Evolutionary conservation across 2,329 filamentous ascomycete species (phyloP), one percentile per base, ranked within the genome.

Genomic region (Alternaria arbusti): DNA sequence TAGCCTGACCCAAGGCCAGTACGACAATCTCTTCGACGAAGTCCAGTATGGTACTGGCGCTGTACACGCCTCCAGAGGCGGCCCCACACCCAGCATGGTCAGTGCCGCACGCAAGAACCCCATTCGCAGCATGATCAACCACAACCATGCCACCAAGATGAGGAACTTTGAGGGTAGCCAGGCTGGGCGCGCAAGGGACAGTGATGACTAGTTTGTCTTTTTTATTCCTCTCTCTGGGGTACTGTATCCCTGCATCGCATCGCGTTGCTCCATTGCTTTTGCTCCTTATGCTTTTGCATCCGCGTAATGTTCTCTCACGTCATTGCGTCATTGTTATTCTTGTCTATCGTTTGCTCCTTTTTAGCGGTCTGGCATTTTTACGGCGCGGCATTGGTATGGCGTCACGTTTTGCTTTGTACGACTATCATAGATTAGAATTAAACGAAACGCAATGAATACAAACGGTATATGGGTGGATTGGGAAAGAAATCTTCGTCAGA

Each of bases 81-180:
- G 75, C 50, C 80, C 78, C 55, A 81, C 79, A 57, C 74, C 72
- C 50, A 80, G 78, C 59, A 80, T 80, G 76, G 68, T 79, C 49
- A 72, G 74, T 55, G 74, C 76, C 13, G 66, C 71, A 56, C 70
- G 67, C 44, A 73, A 75, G 61, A 75, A 72, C n/a, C 70, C 73
- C 61, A 79, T 73, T 59, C 78, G 75, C 70, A 80, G 74, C 66
- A 70, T 79, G 51, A 72, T 78, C 30, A 80, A 71, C 46, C 77
- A 74, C 65, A 70, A 70, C 47, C 65, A 74, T 59, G 75, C 72
- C 45, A 74, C 78, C 70, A 77, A 71, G 72, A 54, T 74, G 63
- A 74, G 69, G 54, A 59, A 70, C 54, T 78, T 75, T 61, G 74
- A 76, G 66, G 65, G 62, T 8, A 59, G 56, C 4, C 56, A 59